These are phyloP conservation scores for Chaetomium fimeti DNA, from an alignment of 495 filamentous ascomycete genomes.

Conservation along the genomic window DNA sequence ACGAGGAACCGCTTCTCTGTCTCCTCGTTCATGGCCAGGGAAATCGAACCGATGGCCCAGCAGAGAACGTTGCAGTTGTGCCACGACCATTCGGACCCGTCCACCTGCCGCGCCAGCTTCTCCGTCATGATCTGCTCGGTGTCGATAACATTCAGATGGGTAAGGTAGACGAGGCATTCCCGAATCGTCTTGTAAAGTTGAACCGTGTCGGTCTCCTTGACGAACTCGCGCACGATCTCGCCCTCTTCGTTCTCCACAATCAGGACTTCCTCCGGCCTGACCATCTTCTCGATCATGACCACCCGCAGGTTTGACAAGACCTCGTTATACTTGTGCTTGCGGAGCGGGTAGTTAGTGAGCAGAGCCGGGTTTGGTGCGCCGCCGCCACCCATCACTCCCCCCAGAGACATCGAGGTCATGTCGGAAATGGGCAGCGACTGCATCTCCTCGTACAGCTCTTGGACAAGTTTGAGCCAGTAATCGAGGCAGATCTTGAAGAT, in stretches of 20 bases:
- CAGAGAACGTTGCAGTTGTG: constrained; percentile 98
- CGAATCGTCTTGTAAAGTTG: constrained; percentile 98
- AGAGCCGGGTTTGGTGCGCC: constrained; percentile 82
- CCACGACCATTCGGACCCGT: constrained; percentile 97
- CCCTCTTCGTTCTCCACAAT: constrained; percentile 99
- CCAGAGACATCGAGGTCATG: constrained; percentile 76
- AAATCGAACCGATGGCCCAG: constrained; percentile 99
- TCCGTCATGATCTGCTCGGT: constrained; percentile 99
- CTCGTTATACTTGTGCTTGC: constrained; percentile 96
- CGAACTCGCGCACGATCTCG: constrained; percentile 97
- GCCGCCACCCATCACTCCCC: constrained; percentile 63
- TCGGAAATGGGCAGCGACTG: constrained; percentile 89
- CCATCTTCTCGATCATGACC: constrained; percentile 99
- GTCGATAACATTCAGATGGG: constrained; percentile 94
- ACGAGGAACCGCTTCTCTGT: constrained; percentile 98
- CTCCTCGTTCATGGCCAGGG: constrained; percentile 98
- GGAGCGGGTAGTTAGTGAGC: constrained; percentile 80
- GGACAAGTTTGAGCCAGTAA: constrained; percentile 98
- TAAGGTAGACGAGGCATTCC: constrained; percentile 96
- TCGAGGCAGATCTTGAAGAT: constrained; percentile 99
- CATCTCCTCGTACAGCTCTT: constrained; percentile 98
- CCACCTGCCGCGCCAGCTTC: constrained; percentile 90
- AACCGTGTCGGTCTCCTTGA: constrained; percentile 98
- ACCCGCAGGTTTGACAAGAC: constrained; percentile 89
- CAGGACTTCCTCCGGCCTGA: constrained; percentile 94